Evolutionary conservation across 2,329 filamentous ascomycete genomes (phyloP), one percentile per base, ranked within the genome.

Genomic region (Volutella citrinella): DNA sequence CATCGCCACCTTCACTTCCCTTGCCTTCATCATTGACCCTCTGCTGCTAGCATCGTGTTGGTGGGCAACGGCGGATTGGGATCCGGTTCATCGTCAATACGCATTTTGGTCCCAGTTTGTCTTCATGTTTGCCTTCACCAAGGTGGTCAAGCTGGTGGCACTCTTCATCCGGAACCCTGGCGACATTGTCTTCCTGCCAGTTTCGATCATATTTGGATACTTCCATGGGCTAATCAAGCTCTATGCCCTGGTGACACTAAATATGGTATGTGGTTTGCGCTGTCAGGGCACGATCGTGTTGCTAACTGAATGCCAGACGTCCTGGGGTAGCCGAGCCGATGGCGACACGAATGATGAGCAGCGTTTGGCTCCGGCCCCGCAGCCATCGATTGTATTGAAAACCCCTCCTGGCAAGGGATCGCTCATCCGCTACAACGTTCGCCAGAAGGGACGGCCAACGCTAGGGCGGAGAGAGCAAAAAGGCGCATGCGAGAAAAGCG

Each of bases 181-280:
- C 49, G 91, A 96, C 59, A 66, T 95, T 44, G 57, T 86, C 25
- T 85, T 86, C 55, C 70, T 95, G 31, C 88, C 87, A 1, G 71
- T 91, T n/a, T 95, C 89, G 23, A 80, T 96, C 51, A 43, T 88
- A 11, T 97, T 96, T 64, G 91, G 91, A 31, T 96, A 93, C 65
- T 85, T 94, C 52, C 91, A 97, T 60, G 88, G 90, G 42, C 63
- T 89, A 42, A 90, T 97, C 72, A 96, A 96, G 71, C 72, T 95
- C 44, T 91, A 91, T 56, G 89, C 91, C 24, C 73, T 90, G 42
- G 71, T 84, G 48, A 95, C 90, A 38, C 77, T 90, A 49, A 82
- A 84, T 56, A 83, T 86, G 78, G 88, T 94, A 76, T 65, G 82
- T 70, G 54, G 47, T 49, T 39, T 27, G n/a, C n/a, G n/a, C n/a